Evolutionary conservation across 2,329 filamentous ascomycete genomes (phyloP).

Genomic region (Fusarium coffeatum): DNA sequence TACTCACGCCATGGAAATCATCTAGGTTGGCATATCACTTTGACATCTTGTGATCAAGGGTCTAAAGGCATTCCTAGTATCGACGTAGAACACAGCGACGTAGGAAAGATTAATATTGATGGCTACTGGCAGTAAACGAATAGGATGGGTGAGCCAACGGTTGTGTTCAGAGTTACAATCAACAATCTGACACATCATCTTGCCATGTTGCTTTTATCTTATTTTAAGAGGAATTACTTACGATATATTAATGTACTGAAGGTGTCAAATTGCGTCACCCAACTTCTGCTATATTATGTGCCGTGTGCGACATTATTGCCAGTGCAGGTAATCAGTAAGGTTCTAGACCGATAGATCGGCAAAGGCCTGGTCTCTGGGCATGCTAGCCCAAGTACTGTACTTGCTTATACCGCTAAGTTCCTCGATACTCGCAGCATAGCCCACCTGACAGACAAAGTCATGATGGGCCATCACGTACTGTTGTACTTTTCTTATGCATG

Average conservation of each 20-base stretch:
- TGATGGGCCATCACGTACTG: neutral
- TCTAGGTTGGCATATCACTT: neutral
- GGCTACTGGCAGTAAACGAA: neutral
- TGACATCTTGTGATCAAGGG: neutral
- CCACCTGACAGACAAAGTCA: neutral
- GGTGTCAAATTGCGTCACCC: neutral
- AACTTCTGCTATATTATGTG: neutral
- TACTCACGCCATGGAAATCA: neutral
- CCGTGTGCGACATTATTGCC: neutral
- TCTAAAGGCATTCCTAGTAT: neutral
- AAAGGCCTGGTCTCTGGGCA: neutral
- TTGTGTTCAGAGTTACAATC: neutral
- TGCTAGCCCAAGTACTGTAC: neutral
- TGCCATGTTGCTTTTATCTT: neutral
- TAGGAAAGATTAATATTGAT: neutral
- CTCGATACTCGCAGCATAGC: neutral
- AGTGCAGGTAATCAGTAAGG: neutral
- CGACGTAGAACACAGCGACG: neutral
- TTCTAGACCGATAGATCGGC: constrained; percentile 40
- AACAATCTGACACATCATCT: neutral
- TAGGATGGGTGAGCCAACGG: neutral
- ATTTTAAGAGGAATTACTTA: neutral
- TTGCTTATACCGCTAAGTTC: constrained; percentile 1
- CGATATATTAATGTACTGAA: neutral
- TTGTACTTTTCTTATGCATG: constrained; percentile 11